Base-by-base conservation (phyloP, 2,329 filamentous ascomycete genomes). In the Zopfia rhizophila region DNA sequence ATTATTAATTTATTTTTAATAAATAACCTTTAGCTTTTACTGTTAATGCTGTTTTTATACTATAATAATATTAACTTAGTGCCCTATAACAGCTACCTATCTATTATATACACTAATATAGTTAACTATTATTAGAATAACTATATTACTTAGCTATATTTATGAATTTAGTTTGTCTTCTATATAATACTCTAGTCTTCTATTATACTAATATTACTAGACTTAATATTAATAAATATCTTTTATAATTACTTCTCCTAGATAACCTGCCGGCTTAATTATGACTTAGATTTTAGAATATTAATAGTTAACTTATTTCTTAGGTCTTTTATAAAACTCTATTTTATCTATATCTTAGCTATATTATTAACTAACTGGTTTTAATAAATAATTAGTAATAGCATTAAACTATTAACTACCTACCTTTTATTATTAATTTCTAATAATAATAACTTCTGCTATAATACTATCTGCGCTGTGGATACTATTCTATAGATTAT, bases 51-150 rank as follows among this genome's bases (percentile, higher is more conserved):
- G 23, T 47, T 51, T 6, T 6, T 43, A 19, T 51, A 32, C 14
- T 3, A 12, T 10, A 52, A 19, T 8, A 19, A 46, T 12, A 41
- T n/a, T 1, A 52, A 16, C 38, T 52, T 44, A 23, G 28, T 14
- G 7, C 23, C 16, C 22, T 31, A 31, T 31, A 14, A 32, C 13
- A 39, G 61, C 38, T 51, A 23, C 12, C 59, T 48, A 16, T 38
- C 55, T 12, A 27, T 44, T n/a, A 58, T 45, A 23, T 61, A 40
- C 23, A 58, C 49, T 14, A 62, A 52, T 30, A 55, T 37, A 13
- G 59, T 19, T 24, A 63, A 38, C 45, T 59, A 50, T 51, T 58
- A 48, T n/a, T 43, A 33, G 16, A 55, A 61, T 32, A n/a, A n/a
- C n/a, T 8, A 8, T 8, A 7, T 12, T 16, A 42, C 17, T 8